Conservation (phyloP, 2,329 filamentous ascomycete genomes). For the Aaosphaeria arxii region DNA sequence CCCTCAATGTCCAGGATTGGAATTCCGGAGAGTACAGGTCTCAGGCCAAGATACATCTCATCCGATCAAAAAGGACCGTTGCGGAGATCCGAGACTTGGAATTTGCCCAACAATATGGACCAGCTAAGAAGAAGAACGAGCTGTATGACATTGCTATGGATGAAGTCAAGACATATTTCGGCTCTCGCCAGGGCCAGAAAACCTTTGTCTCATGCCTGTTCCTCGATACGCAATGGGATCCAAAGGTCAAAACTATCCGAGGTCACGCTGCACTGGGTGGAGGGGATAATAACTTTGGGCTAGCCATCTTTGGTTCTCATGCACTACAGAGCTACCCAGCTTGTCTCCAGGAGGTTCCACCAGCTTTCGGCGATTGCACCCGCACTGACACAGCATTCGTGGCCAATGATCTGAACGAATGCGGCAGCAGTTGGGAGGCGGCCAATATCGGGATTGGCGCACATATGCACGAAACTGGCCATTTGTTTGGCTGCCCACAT, state of each 20-base stretch:
- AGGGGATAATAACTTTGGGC: constrained; percentile 66
- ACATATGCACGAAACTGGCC: constrained; percentile 87
- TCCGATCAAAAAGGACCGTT: constrained; percentile 79
- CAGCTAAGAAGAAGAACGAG: constrained; percentile 61
- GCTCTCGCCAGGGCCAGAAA: constrained; percentile 70
- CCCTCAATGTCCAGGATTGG: constrained; percentile 71
- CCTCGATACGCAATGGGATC: constrained; percentile 87
- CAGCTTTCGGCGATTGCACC: constrained; percentile 87
- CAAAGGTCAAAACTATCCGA: constrained; percentile 63
- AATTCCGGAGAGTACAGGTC: constrained; percentile 74
- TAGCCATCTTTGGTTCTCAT: constrained; percentile 92
- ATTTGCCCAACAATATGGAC: constrained; percentile 64
- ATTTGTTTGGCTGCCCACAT: constrained; percentile 85
- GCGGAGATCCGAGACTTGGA: constrained; percentile 78
- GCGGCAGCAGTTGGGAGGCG: constrained; percentile 92
- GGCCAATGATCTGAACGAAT: constrained; percentile 82
- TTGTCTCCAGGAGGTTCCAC: constrained; percentile 83
- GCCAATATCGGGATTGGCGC: constrained; percentile 91
- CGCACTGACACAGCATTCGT: constrained; percentile 77
- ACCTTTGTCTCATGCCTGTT: constrained; percentile 85
- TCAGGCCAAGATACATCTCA: constrained; percentile 84
- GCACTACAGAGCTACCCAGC: constrained; percentile 87
- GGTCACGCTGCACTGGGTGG: constrained; percentile 85
- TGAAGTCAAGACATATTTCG: constrained; percentile 76
- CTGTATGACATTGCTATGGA: constrained; percentile 75